Conservation (phyloP, 306 rosid species). For the Pyrus communis region DNA sequence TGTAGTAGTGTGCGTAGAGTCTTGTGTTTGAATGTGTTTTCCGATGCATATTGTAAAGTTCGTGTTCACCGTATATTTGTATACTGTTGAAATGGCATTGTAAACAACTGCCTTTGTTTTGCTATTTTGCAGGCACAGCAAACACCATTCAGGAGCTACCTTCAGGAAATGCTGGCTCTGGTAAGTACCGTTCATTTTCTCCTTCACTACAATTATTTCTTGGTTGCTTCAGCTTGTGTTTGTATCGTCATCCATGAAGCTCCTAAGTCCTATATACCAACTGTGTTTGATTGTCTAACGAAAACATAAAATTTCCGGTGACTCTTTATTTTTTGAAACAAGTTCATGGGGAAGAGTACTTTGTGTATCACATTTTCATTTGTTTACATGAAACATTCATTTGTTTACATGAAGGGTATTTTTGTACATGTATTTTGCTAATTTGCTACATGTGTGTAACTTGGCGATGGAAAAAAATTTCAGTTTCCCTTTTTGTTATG, state of each 20-base stretch:
- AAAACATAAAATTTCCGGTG: not conserved
- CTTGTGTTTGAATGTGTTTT: not conserved
- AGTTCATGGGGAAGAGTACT: not conserved
- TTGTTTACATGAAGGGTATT: not conserved
- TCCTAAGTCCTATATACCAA: not conserved
- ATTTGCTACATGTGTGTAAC: not conserved
- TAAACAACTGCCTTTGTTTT: not conserved
- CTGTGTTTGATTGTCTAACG: not conserved
- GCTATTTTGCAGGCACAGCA: slow-evolving; percentile 63
- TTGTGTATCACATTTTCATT: not conserved
- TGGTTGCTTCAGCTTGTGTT: not conserved
- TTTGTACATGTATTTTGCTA: not conserved
- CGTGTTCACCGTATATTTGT: not conserved
- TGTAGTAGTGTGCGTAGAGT: too few relatives aligned
- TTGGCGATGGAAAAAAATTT: not conserved
- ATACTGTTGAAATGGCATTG: not conserved
- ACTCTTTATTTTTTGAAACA: not conserved
- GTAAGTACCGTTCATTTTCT: slow-evolving; percentile 32
- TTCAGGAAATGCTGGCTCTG: slow-evolving; percentile 73
- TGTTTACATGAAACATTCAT: not conserved
- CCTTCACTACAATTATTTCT: not conserved
- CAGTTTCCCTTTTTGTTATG: not conserved
- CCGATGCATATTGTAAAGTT: not conserved
- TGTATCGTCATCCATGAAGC: not conserved
- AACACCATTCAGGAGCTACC: slow-evolving; percentile 93